A percentile compares a stretch with the other conserved stretches of the same genome.
Evolutionary conservation across 805 yeast genomes (phyloP).

Genomic region (Sugiyamaella floridensis): DNA sequence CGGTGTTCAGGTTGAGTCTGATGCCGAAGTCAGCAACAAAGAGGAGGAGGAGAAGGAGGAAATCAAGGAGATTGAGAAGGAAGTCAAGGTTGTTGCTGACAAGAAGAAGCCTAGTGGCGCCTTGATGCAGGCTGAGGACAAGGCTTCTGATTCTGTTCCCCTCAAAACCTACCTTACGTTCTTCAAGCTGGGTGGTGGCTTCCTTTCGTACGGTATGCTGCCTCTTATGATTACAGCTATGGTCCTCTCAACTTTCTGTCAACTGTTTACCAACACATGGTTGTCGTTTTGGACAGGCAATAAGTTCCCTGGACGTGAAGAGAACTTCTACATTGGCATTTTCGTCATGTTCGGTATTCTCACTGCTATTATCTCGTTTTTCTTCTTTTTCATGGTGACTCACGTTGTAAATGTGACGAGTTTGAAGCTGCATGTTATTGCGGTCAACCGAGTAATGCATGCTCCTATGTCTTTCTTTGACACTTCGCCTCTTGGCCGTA

Average conservation of each 20-base stretch:
- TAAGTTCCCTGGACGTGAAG: slow-evolving; percentile 42
- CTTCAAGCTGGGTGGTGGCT: slow-evolving; percentile 47
- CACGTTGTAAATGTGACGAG: slow-evolving; percentile 48
- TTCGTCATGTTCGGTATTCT: slow-evolving; percentile 47
- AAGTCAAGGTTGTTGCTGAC: slow-evolving; percentile 19
- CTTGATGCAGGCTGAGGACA: slow-evolving; percentile 28
- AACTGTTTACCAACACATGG: slow-evolving; percentile 51
- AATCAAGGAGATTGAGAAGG: slow-evolving; percentile 20
- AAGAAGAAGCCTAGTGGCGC: slow-evolving; percentile 19
- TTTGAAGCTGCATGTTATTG: slow-evolving; percentile 50
- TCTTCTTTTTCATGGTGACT: slow-evolving; percentile 35
- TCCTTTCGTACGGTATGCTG: slow-evolving; percentile 31
- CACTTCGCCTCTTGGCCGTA: slow-evolving; percentile 81
- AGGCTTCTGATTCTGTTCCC: slow-evolving; percentile 24
- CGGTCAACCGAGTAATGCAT: slow-evolving; percentile 53
- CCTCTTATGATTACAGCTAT: slow-evolving; percentile 36
- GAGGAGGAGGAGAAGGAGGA: slow-evolving; percentile 18
- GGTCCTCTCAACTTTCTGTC: slow-evolving; percentile 48
- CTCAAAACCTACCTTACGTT: slow-evolving; percentile 45
- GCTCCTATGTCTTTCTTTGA: slow-evolving; percentile 83
- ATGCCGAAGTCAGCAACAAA: slow-evolving; percentile 9
- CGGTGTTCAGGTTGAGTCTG: slow-evolving; percentile 10
- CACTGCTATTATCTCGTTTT: slow-evolving; percentile 42
- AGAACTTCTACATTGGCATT: slow-evolving; percentile 65
- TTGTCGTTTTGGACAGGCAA: slow-evolving; percentile 71